A percentile compares a stretch with the other conserved stretches of the same genome.
These are phyloP conservation scores for Punica granatum DNA, from an alignment of 345 rosid genomes.

Conservation along the genomic window DNA sequence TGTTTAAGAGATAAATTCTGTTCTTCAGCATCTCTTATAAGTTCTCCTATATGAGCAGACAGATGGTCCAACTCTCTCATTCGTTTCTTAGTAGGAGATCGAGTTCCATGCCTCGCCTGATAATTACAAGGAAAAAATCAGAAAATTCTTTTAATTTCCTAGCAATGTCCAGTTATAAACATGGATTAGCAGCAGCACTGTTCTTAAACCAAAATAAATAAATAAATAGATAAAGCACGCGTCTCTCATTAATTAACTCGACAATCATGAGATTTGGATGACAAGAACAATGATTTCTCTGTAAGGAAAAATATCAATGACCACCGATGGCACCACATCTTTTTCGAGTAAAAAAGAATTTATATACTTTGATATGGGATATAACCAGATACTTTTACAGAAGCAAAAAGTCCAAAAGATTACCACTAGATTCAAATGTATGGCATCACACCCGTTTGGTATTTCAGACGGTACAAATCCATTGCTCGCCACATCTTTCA, in stretches of 20 bases:
- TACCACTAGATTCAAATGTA: constrained; percentile 98
- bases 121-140: background rate
- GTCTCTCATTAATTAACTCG: background rate
- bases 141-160: background rate
- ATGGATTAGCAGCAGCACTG: background rate
- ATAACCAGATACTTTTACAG: background rate
- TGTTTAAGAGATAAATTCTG: constrained; percentile 28
- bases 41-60: constrained; percentile 51
- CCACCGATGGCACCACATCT: background rate
- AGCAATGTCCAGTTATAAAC: background rate
- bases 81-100: constrained; percentile 86
- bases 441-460: constrained; percentile 61
- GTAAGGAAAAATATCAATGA: background rate
- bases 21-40: constrained; percentile 52
- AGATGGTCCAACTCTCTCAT: constrained; percentile 59
- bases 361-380: background rate
- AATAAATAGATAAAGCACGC: too few species aligned
- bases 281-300: background rate
- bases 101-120: constrained; percentile 98
- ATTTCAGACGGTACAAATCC: constrained; percentile 32
- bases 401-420: background rate
- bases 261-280: background rate
- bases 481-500: constrained; percentile 35
- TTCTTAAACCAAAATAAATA: background rate
- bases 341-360: background rate